phyloP scores from a whole-genome alignment of 805 yeast species.

The Phaffomyces opuntiae region DNA sequence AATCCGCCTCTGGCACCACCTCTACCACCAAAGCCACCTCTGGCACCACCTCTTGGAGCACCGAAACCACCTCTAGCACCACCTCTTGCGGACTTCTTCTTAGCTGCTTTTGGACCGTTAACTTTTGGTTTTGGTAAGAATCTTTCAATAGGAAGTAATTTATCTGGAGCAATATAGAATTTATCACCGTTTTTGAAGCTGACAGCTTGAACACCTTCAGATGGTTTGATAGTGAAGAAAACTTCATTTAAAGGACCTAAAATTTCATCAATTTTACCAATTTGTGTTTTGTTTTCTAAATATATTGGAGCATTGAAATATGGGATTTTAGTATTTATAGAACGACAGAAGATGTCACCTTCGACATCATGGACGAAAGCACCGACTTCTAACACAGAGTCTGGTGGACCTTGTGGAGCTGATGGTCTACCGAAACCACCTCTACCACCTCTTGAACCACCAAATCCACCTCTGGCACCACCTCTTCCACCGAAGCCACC shows the following conservation, averaged over 20 bases:
- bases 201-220: slow-evolving; percentile 91
- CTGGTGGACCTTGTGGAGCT: slow-evolving; percentile 93
- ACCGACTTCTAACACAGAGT: slow-evolving; percentile 91
- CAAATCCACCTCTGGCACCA: slow-evolving; percentile 42
- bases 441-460: slow-evolving; percentile 32
- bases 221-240: slow-evolving; percentile 92
- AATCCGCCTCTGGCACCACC: slow-evolving; percentile 31
- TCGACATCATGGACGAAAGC: slow-evolving; percentile 87
- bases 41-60: slow-evolving; percentile 16
- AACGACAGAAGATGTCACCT: slow-evolving; percentile 94
- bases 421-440: slow-evolving; percentile 65
- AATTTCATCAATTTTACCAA: slow-evolving; percentile 97
- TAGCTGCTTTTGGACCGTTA: slow-evolving; percentile 75
- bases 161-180: slow-evolving; percentile 92
- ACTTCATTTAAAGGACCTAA: slow-evolving; percentile 97
- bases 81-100: slow-evolving; percentile 39
- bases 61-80: slow-evolving; percentile 28
- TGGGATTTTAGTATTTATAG: slow-evolving; percentile 90
- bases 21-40: slow-evolving; percentile 25
- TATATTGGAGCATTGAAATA: slow-evolving; percentile 98
- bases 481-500: slow-evolving; percentile 40
- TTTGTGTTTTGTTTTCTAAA: slow-evolving; percentile 90
- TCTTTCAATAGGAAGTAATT: slow-evolving; percentile 90
- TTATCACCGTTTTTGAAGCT: slow-evolving; percentile 95
- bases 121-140: slow-evolving; percentile 94